Conservation (phyloP, 768 basidiomycete species). For the Phylloporus sp. region DNA sequence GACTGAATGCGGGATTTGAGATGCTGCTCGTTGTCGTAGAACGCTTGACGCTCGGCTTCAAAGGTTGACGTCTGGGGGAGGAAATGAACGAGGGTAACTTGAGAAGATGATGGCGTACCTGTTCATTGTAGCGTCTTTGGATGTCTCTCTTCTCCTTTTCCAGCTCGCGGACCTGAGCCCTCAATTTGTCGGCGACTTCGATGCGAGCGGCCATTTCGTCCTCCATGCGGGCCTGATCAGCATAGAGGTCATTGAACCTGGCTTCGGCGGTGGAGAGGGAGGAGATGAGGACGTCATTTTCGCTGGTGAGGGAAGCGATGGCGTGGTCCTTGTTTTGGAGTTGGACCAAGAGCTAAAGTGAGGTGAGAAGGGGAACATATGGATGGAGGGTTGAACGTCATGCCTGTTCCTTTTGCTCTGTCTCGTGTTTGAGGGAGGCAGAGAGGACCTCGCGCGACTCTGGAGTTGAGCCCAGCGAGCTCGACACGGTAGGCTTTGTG, state of each 20-base stretch:
- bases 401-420: slow-evolving; percentile 78
- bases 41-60: slow-evolving; percentile 87
- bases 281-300: slow-evolving; percentile 61
- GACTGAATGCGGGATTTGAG: slow-evolving; percentile 87
- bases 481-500: slow-evolving; percentile 39
- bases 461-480: slow-evolving; percentile 32
- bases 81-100: slow-evolving; percentile 11
- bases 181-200: slow-evolving; percentile 77
- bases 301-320: slow-evolving; percentile 52
- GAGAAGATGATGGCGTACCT: slow-evolving; percentile 42
- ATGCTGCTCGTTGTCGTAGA: slow-evolving; percentile 92
- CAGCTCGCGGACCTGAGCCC: slow-evolving; percentile 74
- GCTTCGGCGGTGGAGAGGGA: slow-evolving; percentile 63
- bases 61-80: slow-evolving; percentile 68
- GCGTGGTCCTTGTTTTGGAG: slow-evolving; percentile 76
- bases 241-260: slow-evolving; percentile 73
- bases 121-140: slow-evolving; percentile 81
- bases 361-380: slow-evolving; percentile 8
- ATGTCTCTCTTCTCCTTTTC: slow-evolving; percentile 86
- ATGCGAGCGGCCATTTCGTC: slow-evolving; percentile 76
- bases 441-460: slow-evolving; percentile 55
- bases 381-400: slow-evolving; percentile 20
- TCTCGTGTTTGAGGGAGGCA: slow-evolving; percentile 67
- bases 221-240: slow-evolving; percentile 78
- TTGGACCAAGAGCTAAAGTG: slow-evolving; percentile 63